Conservation (phyloP, 1,284 basidiomycete genomes). For the Ustilago shanxiensis region DNA sequence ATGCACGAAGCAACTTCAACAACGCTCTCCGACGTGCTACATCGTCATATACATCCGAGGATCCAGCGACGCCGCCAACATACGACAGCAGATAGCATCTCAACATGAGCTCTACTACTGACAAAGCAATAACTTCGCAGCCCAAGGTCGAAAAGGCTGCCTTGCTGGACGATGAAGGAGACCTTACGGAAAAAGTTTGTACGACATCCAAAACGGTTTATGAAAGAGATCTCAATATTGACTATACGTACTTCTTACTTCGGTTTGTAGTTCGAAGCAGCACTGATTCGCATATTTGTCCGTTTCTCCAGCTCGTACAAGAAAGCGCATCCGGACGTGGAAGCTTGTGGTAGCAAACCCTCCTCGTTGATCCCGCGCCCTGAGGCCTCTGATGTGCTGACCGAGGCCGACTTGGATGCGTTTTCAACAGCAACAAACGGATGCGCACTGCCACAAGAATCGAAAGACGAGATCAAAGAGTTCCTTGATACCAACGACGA, state of each 20-base stretch:
- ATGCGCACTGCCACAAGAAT: conserved; percentile 33
- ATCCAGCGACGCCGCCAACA: no score
- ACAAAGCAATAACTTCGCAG: background rate
- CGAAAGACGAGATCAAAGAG: conserved; percentile 59
- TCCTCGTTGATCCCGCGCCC: conserved; percentile 21
- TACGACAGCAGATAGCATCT: no score
- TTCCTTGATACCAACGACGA: conserved; percentile 56
- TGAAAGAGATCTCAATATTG: background rate
- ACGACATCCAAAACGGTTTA: no score
- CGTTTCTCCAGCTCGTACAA: conserved; percentile 46
- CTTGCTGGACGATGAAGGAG: conserved; percentile 51
- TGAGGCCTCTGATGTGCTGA: conserved; percentile 20
- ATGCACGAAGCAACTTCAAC: conserved; percentile 7
- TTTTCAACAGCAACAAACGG: conserved; percentile 57
- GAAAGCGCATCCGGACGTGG: conserved; percentile 6
- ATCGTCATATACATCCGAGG: background rate
- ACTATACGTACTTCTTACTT: no score
- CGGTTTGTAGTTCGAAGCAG: conserved; percentile 32
- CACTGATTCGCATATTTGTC: conserved; percentile 40
- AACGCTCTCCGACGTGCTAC: background rate
- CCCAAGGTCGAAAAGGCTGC: conserved; percentile 16
- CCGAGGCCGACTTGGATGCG: conserved; percentile 48
- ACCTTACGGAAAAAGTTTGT: conserved; percentile 38
- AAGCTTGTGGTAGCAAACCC: conserved; percentile 13
- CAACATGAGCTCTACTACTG: conserved; percentile 11